A percentile compares a stretch with the other conserved stretches of the same genome.
Evolutionary conservation across 1,284 basidiomycete species (phyloP).

Genomic region (Mycocalia duriaeana): DNA sequence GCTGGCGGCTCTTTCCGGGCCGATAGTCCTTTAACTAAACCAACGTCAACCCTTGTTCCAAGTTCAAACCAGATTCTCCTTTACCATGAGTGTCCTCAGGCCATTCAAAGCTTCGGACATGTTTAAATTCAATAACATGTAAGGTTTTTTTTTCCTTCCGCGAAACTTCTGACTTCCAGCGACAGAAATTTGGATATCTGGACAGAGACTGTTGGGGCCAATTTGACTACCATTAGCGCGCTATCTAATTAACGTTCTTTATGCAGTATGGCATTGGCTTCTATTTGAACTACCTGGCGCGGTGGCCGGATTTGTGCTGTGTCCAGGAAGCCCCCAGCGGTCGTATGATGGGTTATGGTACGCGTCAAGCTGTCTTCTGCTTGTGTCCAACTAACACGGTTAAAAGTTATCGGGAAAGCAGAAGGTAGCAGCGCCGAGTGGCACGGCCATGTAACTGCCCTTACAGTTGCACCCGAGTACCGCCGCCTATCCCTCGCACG

Average conservation of each 20-base stretch:
- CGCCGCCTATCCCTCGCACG: constrained; percentile 79
- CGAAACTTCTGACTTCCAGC: constrained; percentile 2
- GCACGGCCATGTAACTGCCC: constrained; percentile 88
- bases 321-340: constrained; percentile 76
- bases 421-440: constrained; percentile 72
- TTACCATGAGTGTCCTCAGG: constrained; percentile 83
- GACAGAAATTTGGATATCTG: constrained; percentile 85
- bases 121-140: constrained; percentile 91
- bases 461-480: constrained; percentile 89
- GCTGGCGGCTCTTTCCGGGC: too few species aligned
- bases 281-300: constrained; percentile 81
- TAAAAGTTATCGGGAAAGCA: constrained; percentile 80
- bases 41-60: too few species aligned
- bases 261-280: constrained; percentile 78
- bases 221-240: neutral
- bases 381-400: constrained; percentile 4
- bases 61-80: too few species aligned
- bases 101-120: constrained; percentile 84
- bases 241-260: constrained; percentile 1
- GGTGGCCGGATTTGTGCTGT: constrained; percentile 88
- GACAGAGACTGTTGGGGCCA: constrained; percentile 78
- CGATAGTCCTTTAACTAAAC: too few species aligned
- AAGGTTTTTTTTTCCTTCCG: constrained; percentile 16
- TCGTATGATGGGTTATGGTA: constrained; percentile 84
- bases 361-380: constrained; percentile 18